phyloP scores from a whole-genome alignment of 805 yeast species.

The Schwanniomyces sp. region DNA sequence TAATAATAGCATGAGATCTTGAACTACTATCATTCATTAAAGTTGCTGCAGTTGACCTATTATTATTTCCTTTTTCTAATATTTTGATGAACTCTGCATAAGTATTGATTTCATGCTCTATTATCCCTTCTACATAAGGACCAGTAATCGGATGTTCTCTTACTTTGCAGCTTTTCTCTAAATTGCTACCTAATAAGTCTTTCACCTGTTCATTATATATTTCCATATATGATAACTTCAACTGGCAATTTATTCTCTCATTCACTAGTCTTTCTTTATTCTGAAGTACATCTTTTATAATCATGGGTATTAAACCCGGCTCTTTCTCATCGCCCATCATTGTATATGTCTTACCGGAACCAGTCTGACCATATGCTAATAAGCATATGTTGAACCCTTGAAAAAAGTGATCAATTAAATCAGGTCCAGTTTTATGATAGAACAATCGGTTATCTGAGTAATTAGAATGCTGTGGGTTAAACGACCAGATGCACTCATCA shows the following conservation, averaged over 20 bases:
- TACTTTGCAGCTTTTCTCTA: slow-evolving; percentile 41
- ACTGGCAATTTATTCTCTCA: slow-evolving; percentile 37
- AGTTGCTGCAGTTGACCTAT: slow-evolving; percentile 71
- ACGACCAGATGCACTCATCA: slow-evolving; percentile 53
- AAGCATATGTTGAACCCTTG: slow-evolving; percentile 44
- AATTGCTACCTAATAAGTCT: slow-evolving; percentile 48
- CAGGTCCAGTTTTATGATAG: slow-evolving; percentile 56
- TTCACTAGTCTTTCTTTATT: slow-evolving; percentile 36
- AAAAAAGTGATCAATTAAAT: slow-evolving; percentile 51
- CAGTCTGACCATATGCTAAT: slow-evolving; percentile 44
- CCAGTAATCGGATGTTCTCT: slow-evolving; percentile 68
- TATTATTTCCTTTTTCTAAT: slow-evolving; percentile 50
- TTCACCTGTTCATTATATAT: slow-evolving; percentile 76
- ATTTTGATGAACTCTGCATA: slow-evolving; percentile 48
- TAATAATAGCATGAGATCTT: slow-evolving; percentile 79
- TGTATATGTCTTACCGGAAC: slow-evolving; percentile 43
- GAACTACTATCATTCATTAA: slow-evolving; percentile 71
- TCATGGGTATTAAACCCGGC: slow-evolving; percentile 37
- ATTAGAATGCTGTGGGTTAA: slow-evolving; percentile 24
- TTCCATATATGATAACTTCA: slow-evolving; percentile 63
- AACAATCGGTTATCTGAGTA: slow-evolving; percentile 51
- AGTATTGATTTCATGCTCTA: slow-evolving; percentile 50
- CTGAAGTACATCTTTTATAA: slow-evolving; percentile 54
- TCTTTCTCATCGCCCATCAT: slow-evolving; percentile 41
- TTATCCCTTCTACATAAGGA: slow-evolving; percentile 69